Evolutionary conservation across 148 eudicot genomes (phyloP).

Genomic region (Heliosperma pusillum): DNA sequence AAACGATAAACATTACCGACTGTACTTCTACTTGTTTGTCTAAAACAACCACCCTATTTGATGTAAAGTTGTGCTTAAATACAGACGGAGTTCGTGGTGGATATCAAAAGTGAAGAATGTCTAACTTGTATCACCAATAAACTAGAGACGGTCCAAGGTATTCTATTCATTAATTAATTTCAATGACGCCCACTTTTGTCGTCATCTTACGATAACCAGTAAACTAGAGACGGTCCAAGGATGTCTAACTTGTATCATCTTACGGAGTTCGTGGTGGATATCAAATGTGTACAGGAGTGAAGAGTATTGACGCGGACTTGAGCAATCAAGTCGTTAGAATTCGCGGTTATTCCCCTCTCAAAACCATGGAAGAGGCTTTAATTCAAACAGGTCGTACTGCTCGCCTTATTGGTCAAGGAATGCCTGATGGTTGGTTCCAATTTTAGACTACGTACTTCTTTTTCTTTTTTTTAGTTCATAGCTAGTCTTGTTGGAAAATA

Average conservation of each 20-base stretch:
- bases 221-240: too few species aligned
- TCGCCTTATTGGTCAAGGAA: constrained; percentile 87
- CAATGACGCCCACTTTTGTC: neutral
- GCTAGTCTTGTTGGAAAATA: neutral
- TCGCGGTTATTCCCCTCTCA: constrained; percentile 68
- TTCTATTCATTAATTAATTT: neutral
- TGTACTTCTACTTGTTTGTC: too few species aligned
- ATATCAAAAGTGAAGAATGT: constrained; percentile 92
- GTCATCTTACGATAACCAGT: too few species aligned
- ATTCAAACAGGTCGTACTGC: constrained; percentile 81
- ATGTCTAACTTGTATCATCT: too few species aligned
- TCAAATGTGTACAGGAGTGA: constrained; percentile 48
- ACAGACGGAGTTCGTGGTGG: constrained; percentile 98
- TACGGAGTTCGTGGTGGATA: too few species aligned
- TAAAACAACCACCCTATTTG: too few species aligned
- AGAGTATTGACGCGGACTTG: constrained; percentile 83
- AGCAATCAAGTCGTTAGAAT: constrained; percentile 85
- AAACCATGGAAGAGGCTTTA: constrained; percentile 76
- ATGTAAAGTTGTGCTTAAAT: constrained; percentile 4
- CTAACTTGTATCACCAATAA: constrained; percentile 72
- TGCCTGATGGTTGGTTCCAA: constrained; percentile 66
- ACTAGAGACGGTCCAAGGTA: constrained; percentile 70
- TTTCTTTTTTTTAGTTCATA: neutral
- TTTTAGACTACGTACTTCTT: neutral
- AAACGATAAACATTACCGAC: too few species aligned